Conservation (phyloP, 2,329 filamentous ascomycete species). For the Zasmidium cellare region DNA sequence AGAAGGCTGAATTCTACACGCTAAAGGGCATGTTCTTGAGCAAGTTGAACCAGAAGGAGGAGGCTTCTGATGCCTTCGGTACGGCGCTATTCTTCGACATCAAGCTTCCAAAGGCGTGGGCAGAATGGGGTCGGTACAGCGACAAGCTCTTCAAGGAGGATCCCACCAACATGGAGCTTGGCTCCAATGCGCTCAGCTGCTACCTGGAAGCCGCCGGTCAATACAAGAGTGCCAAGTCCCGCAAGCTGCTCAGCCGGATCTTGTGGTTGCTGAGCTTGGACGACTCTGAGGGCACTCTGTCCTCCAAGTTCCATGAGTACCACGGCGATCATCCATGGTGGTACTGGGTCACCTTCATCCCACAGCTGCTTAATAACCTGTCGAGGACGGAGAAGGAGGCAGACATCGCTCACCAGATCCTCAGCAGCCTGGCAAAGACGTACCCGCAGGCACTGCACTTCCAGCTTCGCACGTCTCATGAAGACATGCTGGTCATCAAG, state of each 20-base stretch:
- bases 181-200: constrained; percentile 89
- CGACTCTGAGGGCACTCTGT: constrained; percentile 79
- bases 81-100: constrained; percentile 96
- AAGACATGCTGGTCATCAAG: constrained; percentile 91
- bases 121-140: constrained; percentile 98
- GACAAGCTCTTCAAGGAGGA: constrained; percentile 95
- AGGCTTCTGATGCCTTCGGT: constrained; percentile 91
- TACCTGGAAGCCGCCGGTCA: constrained; percentile 94
- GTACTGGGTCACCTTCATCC: constrained; percentile 99
- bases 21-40: constrained; percentile 99
- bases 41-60: constrained; percentile 84
- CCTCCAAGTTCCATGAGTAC: constrained; percentile 87
- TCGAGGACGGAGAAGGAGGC: constrained; percentile 78
- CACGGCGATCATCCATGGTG: constrained; percentile 97
- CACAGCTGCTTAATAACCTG: constrained; percentile 87
- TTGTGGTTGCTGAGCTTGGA: constrained; percentile 95
- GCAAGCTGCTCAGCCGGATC: constrained; percentile 89
- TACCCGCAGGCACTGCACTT: constrained; percentile 96
- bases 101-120: constrained; percentile 94
- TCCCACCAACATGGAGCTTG: constrained; percentile 75
- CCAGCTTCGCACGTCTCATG: constrained; percentile 85
- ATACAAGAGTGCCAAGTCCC: constrained; percentile 95
- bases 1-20: constrained; percentile 99
- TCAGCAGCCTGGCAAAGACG: constrained; percentile 90
- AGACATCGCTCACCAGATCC: constrained; percentile 77